phyloP scores from a whole-genome alignment of 169 alveolate species.

The Plasmodium inui region DNA sequence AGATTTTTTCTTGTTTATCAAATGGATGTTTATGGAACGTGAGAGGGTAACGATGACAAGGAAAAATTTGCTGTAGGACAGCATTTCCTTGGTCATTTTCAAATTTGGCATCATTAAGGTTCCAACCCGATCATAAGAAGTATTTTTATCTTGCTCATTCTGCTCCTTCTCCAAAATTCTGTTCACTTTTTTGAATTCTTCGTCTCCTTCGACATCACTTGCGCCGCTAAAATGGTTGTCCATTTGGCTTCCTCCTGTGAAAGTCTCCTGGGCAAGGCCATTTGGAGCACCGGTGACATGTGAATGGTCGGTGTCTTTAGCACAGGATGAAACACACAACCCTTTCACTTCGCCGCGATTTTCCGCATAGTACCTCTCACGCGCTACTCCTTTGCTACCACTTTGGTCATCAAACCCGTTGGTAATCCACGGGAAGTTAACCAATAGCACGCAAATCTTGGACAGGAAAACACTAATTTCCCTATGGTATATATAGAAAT shows the following conservation, averaged over 20 bases:
- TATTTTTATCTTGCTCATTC: background rate
- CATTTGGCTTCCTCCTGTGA: background rate
- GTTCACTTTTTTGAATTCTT: conserved; percentile 48
- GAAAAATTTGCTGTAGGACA: conserved; percentile 75
- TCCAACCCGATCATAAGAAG: background rate
- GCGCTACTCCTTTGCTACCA: background rate
- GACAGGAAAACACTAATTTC: conserved; percentile 29
- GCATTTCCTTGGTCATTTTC: conserved; percentile 51
- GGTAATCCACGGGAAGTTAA: conserved; percentile 69
- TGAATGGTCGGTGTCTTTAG: background rate
- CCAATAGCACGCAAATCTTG: conserved; percentile 52
- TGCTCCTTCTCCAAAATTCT: conserved; percentile 16
- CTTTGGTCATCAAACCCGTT: conserved; percentile 57
- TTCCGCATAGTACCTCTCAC: background rate
- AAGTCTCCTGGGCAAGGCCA: background rate
- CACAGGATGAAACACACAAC: background rate
- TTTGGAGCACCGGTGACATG: background rate
- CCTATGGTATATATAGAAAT: conserved; percentile 67
- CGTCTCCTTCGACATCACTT: conserved; percentile 30
- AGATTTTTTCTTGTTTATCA: conserved; percentile 54
- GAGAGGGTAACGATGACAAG: conserved; percentile 57
- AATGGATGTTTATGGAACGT: conserved; percentile 67
- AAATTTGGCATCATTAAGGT: conserved; percentile 6
- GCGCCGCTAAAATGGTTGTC: background rate
- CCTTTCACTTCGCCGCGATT: background rate